A percentile compares a stretch with the other conserved stretches of the same genome.
phyloP scores from a whole-genome alignment of 805 yeast genomes.

The Myxozyma geophila region DNA sequence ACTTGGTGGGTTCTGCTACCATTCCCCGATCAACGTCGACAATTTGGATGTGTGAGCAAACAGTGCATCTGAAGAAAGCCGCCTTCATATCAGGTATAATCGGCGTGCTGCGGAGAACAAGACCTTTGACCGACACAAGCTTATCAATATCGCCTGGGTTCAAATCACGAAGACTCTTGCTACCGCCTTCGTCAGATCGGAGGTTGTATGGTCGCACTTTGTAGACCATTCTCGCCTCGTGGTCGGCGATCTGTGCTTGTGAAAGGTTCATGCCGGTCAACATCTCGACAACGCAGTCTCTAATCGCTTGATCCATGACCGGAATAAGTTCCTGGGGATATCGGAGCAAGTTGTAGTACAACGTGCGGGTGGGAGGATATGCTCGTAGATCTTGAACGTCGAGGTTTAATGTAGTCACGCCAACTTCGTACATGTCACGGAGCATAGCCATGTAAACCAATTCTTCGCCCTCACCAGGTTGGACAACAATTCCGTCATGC shows the following conservation, averaged over 20 bases:
- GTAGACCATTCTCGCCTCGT: constrained; percentile 51
- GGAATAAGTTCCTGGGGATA: constrained; percentile 98
- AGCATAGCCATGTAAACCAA: constrained; percentile 74
- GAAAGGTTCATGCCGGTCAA: constrained; percentile 53
- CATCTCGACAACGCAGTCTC: constrained; percentile 82
- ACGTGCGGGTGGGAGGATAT: constrained; percentile 72
- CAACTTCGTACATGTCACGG: constrained; percentile 73
- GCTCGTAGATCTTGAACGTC: constrained; percentile 82
- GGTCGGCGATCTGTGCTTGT: constrained; percentile 34
- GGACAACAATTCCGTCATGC: constrained; percentile 49
- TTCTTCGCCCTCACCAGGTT: constrained; percentile 66
- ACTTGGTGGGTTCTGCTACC: constrained; percentile 87
- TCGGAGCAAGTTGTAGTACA: constrained; percentile 83
- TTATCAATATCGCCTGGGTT: constrained; percentile 96
- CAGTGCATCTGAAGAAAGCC: constrained; percentile 93
- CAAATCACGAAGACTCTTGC: constrained; percentile 84
- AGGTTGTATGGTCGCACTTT: constrained; percentile 90
- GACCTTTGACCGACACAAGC: constrained; percentile 86
- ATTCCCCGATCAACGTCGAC: constrained; percentile 95
- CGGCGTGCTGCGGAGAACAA: constrained; percentile 85
- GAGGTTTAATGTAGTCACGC: constrained; percentile 79
- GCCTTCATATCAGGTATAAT: constrained; percentile 97
- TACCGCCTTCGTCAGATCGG: constrained; percentile 50
- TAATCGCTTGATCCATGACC: constrained; percentile 94
- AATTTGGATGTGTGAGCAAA: constrained; percentile 89